These are phyloP conservation scores for Nasturtium officinale DNA, from an alignment of 345 rosid genomes.

Conservation along the genomic window DNA sequence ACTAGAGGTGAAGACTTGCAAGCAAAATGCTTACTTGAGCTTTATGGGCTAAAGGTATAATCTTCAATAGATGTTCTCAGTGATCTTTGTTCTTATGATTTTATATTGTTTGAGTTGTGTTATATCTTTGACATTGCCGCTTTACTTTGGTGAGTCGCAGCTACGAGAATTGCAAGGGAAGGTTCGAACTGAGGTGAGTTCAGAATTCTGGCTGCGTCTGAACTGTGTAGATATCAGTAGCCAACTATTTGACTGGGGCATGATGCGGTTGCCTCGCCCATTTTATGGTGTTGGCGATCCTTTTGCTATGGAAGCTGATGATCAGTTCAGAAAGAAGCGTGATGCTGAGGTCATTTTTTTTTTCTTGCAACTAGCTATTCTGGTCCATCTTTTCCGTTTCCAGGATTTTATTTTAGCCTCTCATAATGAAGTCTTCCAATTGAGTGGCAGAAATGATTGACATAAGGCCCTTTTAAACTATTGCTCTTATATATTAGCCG, in stretches of 20 bases:
- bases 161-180: slow-evolving; percentile 78
- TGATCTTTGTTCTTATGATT: not conserved
- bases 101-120: slow-evolving; percentile 10
- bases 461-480: not conserved
- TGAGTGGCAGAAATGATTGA: not conserved
- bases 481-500: not conserved
- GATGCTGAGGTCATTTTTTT: slow-evolving; percentile 77
- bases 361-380: slow-evolving; percentile 24
- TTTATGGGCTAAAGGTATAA: slow-evolving; percentile 88
- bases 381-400: not conserved
- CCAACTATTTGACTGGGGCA: slow-evolving; percentile 93
- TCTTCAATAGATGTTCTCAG: not conserved
- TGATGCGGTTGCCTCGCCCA: slow-evolving; percentile 82
- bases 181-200: slow-evolving; percentile 78
- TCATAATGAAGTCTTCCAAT: not conserved
- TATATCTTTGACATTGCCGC: not conserved
- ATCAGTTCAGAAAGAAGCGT: slow-evolving; percentile 88
- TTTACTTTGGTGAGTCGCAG: slow-evolving; percentile 48
- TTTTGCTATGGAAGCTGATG: slow-evolving; percentile 85
- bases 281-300: slow-evolving; percentile 88
- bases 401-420: not conserved
- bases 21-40: slow-evolving; percentile 87
- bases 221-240: slow-evolving; percentile 69
- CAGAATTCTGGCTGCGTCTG: slow-evolving; percentile 82
- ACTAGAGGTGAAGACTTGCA: slow-evolving; percentile 91